Conservation (phyloP, 2,329 filamentous ascomycete species). For the Aspergillus sp. region DNA sequence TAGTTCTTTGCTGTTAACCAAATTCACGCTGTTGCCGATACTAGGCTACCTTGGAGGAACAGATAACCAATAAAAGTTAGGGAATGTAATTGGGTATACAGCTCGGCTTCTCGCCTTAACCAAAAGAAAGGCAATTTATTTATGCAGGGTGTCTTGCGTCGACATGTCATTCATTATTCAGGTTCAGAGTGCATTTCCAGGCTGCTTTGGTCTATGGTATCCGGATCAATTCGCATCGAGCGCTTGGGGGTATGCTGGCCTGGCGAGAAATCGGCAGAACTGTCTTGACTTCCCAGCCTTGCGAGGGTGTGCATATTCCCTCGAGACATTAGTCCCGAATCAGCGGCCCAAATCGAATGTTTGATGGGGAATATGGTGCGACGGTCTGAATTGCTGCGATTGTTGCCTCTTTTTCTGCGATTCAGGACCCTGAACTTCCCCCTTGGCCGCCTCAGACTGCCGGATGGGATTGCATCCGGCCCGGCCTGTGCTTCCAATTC, state of each 20-base stretch:
- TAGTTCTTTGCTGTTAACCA: too few species aligned
- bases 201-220: slow-evolving; percentile 18
- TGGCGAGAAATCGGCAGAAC: neutral
- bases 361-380: neutral
- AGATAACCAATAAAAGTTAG: too few species aligned
- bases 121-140: neutral
- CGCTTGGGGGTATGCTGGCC: neutral
- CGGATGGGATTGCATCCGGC: neutral
- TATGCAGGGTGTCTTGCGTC: slow-evolving; percentile 1
- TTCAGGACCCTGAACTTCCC: neutral
- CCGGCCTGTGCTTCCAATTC: neutral
- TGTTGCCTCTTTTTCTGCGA: neutral
- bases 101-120: slow-evolving; percentile 1
- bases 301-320: neutral
- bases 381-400: neutral
- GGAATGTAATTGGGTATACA: too few species aligned
- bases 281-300: neutral
- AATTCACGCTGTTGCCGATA: too few species aligned
- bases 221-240: slow-evolving; percentile 10
- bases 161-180: slow-evolving; percentile 8
- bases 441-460: neutral
- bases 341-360: neutral
- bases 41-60: too few species aligned
- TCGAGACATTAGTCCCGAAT: too few species aligned
- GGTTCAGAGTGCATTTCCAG: slow-evolving; percentile 18